phyloP scores from a whole-genome alignment of 2,329 filamentous ascomycete species.

The Colletotrichum musicola region DNA sequence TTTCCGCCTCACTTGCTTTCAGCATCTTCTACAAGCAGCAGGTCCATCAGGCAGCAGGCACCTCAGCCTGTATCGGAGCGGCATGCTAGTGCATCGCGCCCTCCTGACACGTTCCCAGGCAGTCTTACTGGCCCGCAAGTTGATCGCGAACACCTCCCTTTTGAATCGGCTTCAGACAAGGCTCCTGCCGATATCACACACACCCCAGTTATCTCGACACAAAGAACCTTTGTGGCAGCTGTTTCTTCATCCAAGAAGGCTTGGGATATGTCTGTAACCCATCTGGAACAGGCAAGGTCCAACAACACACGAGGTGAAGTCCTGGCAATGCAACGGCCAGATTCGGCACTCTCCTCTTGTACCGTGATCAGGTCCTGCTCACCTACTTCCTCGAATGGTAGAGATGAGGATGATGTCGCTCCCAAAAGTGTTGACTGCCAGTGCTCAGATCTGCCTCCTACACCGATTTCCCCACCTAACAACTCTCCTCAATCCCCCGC shows the following conservation, averaged over 20 bases:
- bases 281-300: neutral
- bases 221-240: neutral
- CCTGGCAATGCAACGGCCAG: neutral
- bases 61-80: slow-evolving; percentile 7
- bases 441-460: neutral
- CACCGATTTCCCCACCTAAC: slow-evolving; percentile 15
- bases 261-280: neutral
- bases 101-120: neutral
- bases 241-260: neutral
- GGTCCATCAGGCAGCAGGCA: neutral
- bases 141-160: neutral
- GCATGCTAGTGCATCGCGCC: slow-evolving; percentile 9
- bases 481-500: slow-evolving; percentile 24
- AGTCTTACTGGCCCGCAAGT: neutral
- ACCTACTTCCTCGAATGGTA: neutral
- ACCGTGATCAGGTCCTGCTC: slow-evolving; percentile 3
- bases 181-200: neutral
- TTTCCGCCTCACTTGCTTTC: neutral
- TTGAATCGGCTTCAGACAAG: neutral
- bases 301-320: neutral
- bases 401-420: slow-evolving; percentile 9
- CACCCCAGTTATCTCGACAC: neutral
- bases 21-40: neutral
- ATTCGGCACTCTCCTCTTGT: slow-evolving; percentile 14
- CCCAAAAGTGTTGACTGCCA: neutral